Evolutionary conservation across 495 filamentous ascomycete genomes (phyloP).

Genomic region (Trypethelium eluteriae): DNA sequence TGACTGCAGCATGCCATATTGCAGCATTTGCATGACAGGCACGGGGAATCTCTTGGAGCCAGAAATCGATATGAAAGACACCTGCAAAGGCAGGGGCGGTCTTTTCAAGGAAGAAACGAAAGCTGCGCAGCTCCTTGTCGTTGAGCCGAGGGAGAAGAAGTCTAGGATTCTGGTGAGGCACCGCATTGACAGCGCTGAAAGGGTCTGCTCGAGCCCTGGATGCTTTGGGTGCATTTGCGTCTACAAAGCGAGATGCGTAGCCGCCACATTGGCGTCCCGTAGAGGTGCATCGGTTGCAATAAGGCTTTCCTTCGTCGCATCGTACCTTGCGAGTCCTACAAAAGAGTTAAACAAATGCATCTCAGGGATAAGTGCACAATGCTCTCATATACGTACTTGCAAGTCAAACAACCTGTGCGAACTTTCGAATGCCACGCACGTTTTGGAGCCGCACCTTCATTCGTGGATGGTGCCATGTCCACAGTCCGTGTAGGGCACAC

Average conservation of each 20-base stretch:
- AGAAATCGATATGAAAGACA: not conserved
- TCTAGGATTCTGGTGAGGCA: not conserved
- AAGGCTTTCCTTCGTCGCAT: slow-evolving; percentile 21
- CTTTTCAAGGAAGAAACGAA: slow-evolving; percentile 5
- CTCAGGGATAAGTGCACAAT: not conserved
- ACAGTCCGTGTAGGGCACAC: not conserved
- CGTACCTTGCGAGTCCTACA: slow-evolving; percentile 19
- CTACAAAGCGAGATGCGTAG: slow-evolving; percentile 9
- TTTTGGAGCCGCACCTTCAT: not conserved
- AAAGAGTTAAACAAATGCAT: not conserved
- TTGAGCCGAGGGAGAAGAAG: slow-evolving; percentile 6
- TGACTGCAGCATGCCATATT: slow-evolving; percentile 7
- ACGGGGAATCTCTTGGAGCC: slow-evolving; percentile 2
- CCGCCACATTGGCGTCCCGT: slow-evolving; percentile 24
- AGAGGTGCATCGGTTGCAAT: slow-evolving; percentile 20
- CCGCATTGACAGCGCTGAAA: not conserved
- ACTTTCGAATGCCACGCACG: not conserved
- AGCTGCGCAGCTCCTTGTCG: slow-evolving; percentile 1
- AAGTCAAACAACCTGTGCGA: not conserved
- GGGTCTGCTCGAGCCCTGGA: not conserved
- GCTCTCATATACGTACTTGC: not conserved
- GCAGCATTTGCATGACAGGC: slow-evolving; percentile 7
- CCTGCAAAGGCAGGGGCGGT: slow-evolving; percentile 6
- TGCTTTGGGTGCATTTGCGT: not conserved
- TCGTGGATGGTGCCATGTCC: not conserved